Base-by-base conservation (phyloP, 192 early-diverging fungal species). In the Cetraspora pellucida region DNA sequence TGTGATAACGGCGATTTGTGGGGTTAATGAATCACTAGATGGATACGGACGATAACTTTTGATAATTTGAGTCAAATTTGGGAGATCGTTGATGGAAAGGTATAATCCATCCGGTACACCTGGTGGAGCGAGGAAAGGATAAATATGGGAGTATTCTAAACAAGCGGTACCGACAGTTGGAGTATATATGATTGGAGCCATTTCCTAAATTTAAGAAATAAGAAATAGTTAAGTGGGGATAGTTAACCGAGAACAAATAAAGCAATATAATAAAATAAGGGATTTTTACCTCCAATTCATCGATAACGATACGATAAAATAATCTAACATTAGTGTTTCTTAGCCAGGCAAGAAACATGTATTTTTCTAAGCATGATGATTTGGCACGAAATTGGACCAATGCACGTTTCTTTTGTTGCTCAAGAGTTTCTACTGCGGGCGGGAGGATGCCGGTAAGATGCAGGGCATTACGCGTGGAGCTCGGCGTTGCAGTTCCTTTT, bases 1-100 rank as follows among this genome's bases (percentile, higher is more conserved):
- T 3, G 96, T 95, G 72, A 98, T 94, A 47, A 98, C 97, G n/a
- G 92, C 88, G 69, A 95, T 96, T 72, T 95, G 89, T 21, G 92
- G 92, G 27, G 82, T 82, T n/a, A 84, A 75, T 21, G 78, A 75
- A 5, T 80, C 73, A 47, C 89, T 87, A 47, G 88, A 86, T 50
- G 86, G 84, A 73, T 88, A 87, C 17, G 88, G 88, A 37, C 81
- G 88, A 88, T 95, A 97, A 83, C 92, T 93, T 75, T 82, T 84
- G 58, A 97, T 91, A 71, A 96, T 87, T 77, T 93, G 82, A 71
- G 85, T 88, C 28, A 98, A 79, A 81, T 92, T 87, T 77, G 89
- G 90, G 55, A 90, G 84, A 78, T 95, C 90, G 54, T 87, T 86
- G 27, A 94, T 77, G 28, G 93, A 90, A 49, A 98, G 87, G 81